Base-by-base conservation (phyloP, 2,329 filamentous ascomycete genomes). In the Sporothrix protearum region DNA sequence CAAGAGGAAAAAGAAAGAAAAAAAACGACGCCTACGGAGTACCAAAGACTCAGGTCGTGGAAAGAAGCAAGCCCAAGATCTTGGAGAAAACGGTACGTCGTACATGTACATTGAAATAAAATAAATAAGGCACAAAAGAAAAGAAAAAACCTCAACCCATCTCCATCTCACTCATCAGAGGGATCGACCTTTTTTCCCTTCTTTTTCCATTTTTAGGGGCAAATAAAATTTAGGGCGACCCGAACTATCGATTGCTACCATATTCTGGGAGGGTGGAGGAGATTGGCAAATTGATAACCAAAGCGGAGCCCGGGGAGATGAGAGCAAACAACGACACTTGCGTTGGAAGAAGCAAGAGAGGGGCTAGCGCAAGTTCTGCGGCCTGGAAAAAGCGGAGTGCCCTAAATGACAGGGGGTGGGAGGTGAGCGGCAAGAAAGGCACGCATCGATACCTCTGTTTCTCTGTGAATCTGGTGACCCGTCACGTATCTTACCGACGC, bases 241-340 rank as follows among this genome's bases (percentile, higher is more conserved):
- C 68, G 67, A 69, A 72, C 71, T 72, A 72, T 72, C 68, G 71
- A 72, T 70, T 66, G 39, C 8, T 57, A 42, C 39, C 51, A 55
- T 28, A n/a, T 36, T 70, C 42, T 70, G 16, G 30, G 45, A 30
- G 25, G 47, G 66, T 55, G 49, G 66, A 53, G 68, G 68, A 70
- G 69, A 70, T 70, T 70, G 42, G 45, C 69, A 64, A 47, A 53
- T 63, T 64, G 69, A 64, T 70, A 70, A 66, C 57, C 57, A 51
- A 33, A 36, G 57, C 42, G 57, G 59, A 39, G 42, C 33, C 42
- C 5, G 45, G 57, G 14, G 19, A 39, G 30, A 28, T n/a, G 22
- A 28, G 12, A 47, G 61, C 22, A 9, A 16, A 8, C 22, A 25
- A 61, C 19, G 22, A 33, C 25, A 39, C 28, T 53, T 47, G 42